Conservation (phyloP, 106 monocot species). For the Platanthera guangdongensis region DNA sequence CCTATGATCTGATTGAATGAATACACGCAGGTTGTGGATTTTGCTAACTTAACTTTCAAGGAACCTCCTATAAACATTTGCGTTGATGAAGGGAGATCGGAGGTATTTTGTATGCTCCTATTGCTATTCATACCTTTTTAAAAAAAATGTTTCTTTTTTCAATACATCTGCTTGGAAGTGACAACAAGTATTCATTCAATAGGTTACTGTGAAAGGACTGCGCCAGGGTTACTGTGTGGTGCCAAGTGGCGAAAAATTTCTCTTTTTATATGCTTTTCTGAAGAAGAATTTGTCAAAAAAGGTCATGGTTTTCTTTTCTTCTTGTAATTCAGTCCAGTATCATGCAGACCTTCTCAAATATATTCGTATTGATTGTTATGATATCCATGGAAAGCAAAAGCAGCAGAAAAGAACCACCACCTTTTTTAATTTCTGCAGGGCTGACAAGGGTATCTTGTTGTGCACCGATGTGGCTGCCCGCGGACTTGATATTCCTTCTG, state of each 20-base stretch:
- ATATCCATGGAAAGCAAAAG: conserved; percentile 96
- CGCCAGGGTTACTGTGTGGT: conserved; percentile 83
- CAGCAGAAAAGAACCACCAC: conserved; percentile 81
- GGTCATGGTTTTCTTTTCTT: conserved; percentile 96
- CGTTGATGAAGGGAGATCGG: conserved; percentile 77
- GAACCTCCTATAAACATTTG: conserved; percentile 63
- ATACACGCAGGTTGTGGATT: conserved; percentile 62
- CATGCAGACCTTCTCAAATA: conserved; percentile 78
- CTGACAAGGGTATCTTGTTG: conserved; percentile 71
- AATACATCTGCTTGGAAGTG: background rate
- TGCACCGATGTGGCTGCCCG: conserved; percentile 98
- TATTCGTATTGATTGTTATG: conserved; percentile 59
- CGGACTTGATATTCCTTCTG: conserved; percentile 91
- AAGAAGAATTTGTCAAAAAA: conserved; percentile 62
- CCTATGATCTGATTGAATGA: background rate
- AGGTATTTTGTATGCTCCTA: conserved; percentile 23
- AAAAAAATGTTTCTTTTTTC: background rate
- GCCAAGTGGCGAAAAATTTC: conserved; percentile 61
- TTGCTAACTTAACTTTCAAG: conserved; percentile 77
- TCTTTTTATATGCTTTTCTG: conserved; percentile 79
- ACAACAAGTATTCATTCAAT: conserved; percentile 18
- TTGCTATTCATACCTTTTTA: background rate
- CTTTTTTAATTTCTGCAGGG: conserved; percentile 85
- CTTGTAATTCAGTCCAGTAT: conserved; percentile 81
- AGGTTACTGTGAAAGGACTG: conserved; percentile 91